Evolutionary conservation across 78 protist genomes (phyloP).

Genomic region (Polysphondylium violaceum): DNA sequence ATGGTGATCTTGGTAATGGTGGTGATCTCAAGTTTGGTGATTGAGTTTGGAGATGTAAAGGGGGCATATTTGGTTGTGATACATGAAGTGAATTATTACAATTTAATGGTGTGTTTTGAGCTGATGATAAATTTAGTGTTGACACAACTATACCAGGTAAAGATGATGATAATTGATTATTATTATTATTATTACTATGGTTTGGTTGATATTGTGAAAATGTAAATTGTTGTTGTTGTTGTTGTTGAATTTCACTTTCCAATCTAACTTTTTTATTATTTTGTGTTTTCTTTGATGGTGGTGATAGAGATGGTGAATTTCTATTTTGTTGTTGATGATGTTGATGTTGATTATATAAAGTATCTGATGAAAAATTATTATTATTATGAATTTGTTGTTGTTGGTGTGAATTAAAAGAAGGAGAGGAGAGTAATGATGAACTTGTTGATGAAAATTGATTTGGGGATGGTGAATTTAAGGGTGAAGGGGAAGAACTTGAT

Average conservation of each 20-base stretch:
- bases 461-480: background rate
- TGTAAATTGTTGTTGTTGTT: background rate
- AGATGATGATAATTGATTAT: background rate
- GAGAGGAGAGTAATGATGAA: background rate
- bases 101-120: background rate
- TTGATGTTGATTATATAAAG: background rate
- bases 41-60: slow-evolving; percentile 20
- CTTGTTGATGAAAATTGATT: background rate
- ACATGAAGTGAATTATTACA: background rate
- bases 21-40: background rate
- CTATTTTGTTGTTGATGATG: slow-evolving; percentile 11
- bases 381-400: slow-evolving; percentile 4
- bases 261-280: background rate
- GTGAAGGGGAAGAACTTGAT: slow-evolving; percentile 6
- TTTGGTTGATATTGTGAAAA: slow-evolving; percentile 28
- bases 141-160: too few species aligned
- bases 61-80: background rate
- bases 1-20: background rate
- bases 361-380: background rate
- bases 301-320: slow-evolving; percentile 14
- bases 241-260: too few species aligned
- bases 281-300: slow-evolving; percentile 7
- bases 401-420: background rate
- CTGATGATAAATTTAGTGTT: too few species aligned
- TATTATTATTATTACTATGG: background rate